Base-by-base conservation (phyloP, 2,329 filamentous ascomycete genomes). In the Fonsecaea monophora region DNA sequence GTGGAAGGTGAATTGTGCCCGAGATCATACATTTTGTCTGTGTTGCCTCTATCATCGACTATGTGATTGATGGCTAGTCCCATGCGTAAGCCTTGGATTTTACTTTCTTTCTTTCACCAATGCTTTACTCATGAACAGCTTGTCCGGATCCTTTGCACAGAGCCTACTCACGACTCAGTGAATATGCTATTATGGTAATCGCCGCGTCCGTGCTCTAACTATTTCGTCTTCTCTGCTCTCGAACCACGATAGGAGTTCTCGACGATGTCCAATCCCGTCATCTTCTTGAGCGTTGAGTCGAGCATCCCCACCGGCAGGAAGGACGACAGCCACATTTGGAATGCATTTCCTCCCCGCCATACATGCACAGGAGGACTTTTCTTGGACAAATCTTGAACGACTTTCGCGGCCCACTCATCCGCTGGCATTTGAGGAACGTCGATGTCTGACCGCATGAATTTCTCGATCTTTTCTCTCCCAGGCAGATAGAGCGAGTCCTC, bases 301-400 rank as follows among this genome's bases (percentile, higher is more conserved):
- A 54, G 45, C 60, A 42, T 21, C 5, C 68, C 66, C 2, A 65
- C 48, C 2, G 68, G 66, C 8, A 68, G 38, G 9, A 68, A 45
- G 4, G 50, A 45, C 3, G 42, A 32, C 32, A 68, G 10, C 60
- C 66, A 60, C 12, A 56, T 58, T 45, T 57, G 35, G 4, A 48
- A 57, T 13, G 66, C 66, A 42, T 64, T 56, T 2, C 32, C 42
- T 3, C 70, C 70, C 32, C 62, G 56, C 68, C 68, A 71, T 38
- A 71, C 60, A 18, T 67, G 45, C 2, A 42, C 25, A 4, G 70
- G 60, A 37, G 69, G 68, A 3, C 61, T 59, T 82, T 0, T 85
- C 82, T 71, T 89, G 54, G 87, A 72, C 7, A 88, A 78, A 70
- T 86, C 81, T 8, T 75, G 75, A 4, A 87, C 86, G 2, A 88